Conservation (phyloP, 2,329 filamentous ascomycete genomes). For the Calonectria montana region DNA sequence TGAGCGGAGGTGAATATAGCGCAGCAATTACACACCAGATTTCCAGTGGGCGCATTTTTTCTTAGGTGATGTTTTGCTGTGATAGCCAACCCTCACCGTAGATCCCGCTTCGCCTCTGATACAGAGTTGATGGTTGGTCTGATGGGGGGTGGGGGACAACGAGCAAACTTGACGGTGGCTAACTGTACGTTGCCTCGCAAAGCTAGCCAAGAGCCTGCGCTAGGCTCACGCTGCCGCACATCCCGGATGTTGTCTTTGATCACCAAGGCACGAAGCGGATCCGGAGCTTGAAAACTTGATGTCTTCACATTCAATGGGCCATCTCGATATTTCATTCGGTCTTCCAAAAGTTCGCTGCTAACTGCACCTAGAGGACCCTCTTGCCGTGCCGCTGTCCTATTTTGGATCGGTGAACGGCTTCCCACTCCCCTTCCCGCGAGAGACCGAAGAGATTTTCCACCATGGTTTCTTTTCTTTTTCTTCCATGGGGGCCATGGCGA, state of each 20-base stretch:
- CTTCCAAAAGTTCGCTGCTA: background rate
- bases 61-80: slow-evolving; percentile 32
- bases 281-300: background rate
- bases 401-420: slow-evolving; percentile 16
- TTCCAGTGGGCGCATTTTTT: slow-evolving; percentile 18
- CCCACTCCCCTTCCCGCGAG: slow-evolving; percentile 2
- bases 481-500: slow-evolving; percentile 30
- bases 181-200: background rate
- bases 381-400: slow-evolving; percentile 15
- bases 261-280: background rate
- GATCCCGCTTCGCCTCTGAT: slow-evolving; percentile 32
- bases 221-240: slow-evolving; percentile 14
- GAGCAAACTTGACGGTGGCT: slow-evolving; percentile 8
- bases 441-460: slow-evolving; percentile 26
- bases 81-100: slow-evolving; percentile 23
- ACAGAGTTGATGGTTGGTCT: slow-evolving; percentile 24
- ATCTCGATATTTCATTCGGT: background rate
- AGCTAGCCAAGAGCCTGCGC: slow-evolving; percentile 16
- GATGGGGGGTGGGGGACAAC: background rate
- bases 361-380: slow-evolving; percentile 12
- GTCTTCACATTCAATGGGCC: background rate
- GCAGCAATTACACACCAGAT: slow-evolving; percentile 13
- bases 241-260: slow-evolving; percentile 5
- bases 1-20: slow-evolving; percentile 28
- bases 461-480: slow-evolving; percentile 33